Base-by-base conservation (phyloP, 83 land plant species). In the Diphasiastrum complanatum region DNA sequence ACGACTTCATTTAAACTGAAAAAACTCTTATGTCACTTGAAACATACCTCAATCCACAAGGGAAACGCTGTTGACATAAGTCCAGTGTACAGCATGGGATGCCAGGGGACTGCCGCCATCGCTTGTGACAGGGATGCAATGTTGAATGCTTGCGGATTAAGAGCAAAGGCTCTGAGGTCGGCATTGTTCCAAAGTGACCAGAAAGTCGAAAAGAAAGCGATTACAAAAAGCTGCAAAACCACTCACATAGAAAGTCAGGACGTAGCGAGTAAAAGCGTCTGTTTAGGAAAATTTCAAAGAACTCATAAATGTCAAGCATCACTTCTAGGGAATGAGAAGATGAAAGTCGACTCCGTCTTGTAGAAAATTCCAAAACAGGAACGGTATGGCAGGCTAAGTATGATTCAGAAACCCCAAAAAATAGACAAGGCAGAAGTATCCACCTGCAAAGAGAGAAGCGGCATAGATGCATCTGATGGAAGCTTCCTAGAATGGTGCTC, bases 11-110 rank as follows among this genome's bases (percentile, higher is more conserved):
- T n/a, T n/a, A n/a, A n/a, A n/a, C n/a, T n/a, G n/a, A n/a, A n/a
- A n/a, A 19, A 22, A 53, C 32, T 20, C 18, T 5, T 47, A 5
- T 5, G 51, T 47, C n/a, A 5, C n/a, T 5, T 47, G 51, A 47
- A n/a, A n/a, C 51, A 47, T 58, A 82, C 97, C 97, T 90, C 97
- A 34, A 74, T 57, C 84, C 86, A 84, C 45, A 87, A 68, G 73
- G 89, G 87, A 45, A 90, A 81, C 0, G 86, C 89, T 31, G 97
- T 84, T 34, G 97, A 81, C 45, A 90, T 72, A 38, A 87, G 33
- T 29, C 97, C 95, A 23, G 97, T 87, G 45, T 90, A 90, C 1
- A 86, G 60, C 30, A 87, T 82, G 20, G 89, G 79, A 51, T 84
- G 63, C 84, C 95, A 87, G 11, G 96, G 96, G 52, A 90, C 75